Percentiles rank a stretch among this genome's conserved stretches.
phyloP scores from a whole-genome alignment of 768 basidiomycete genomes.

The Hysterangium stoloniferum region DNA sequence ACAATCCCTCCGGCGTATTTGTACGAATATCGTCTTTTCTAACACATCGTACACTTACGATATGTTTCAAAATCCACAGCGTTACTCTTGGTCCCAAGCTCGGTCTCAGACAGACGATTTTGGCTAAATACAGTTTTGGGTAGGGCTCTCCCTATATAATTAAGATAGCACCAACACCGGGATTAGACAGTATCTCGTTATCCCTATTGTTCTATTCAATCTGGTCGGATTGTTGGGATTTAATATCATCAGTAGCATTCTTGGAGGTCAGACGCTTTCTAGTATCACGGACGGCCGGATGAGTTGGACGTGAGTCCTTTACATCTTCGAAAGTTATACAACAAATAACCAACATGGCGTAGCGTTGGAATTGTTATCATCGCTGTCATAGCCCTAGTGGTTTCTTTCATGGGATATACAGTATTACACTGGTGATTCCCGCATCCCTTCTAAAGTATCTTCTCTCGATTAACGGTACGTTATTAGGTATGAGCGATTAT shows the following conservation, averaged over 20 bases:
- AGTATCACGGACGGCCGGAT: slow-evolving; percentile 43
- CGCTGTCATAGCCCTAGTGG: slow-evolving; percentile 54
- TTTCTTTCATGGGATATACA: slow-evolving; percentile 61
- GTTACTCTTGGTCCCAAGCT: slow-evolving; percentile 72
- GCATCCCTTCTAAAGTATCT: not conserved
- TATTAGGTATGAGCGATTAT: slow-evolving; percentile 60
- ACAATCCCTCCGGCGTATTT: slow-evolving; percentile 53
- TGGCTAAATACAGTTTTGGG: slow-evolving; percentile 56
- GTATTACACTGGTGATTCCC: slow-evolving; percentile 45
- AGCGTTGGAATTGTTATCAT: slow-evolving; percentile 83
- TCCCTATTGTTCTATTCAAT: slow-evolving; percentile 47
- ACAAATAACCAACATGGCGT: slow-evolving; percentile 3
- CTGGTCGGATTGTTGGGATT: slow-evolving; percentile 55
- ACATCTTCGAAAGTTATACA: not conserved
- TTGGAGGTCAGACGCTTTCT: slow-evolving; percentile 60
- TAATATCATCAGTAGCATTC: slow-evolving; percentile 57
- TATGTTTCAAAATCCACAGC: too few species aligned
- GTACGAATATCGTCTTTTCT: too few species aligned
- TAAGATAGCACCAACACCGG: slow-evolving; percentile 9
- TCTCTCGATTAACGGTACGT: not conserved
- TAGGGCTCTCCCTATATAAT: slow-evolving; percentile 14
- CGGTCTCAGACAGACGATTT: slow-evolving; percentile 78
- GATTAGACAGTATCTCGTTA: slow-evolving; percentile 48
- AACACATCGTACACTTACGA: too few species aligned
- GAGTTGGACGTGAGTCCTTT: slow-evolving; percentile 38